phyloP scores from a whole-genome alignment of 176 grass and related monocot genomes.

The Rhynchospora breviuscula region DNA sequence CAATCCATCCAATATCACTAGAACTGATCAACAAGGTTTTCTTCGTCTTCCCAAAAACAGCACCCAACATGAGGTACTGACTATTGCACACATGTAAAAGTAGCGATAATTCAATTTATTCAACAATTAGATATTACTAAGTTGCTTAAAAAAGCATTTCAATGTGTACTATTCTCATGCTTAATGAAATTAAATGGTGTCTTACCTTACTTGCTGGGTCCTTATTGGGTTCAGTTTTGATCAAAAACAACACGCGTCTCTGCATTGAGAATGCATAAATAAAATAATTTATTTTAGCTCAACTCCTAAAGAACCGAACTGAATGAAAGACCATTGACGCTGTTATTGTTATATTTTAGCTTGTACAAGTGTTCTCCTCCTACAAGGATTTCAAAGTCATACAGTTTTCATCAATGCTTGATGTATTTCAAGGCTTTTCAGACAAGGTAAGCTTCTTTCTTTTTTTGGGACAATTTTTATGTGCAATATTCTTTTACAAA shows the following conservation, averaged over 20 bases:
- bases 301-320: not conserved
- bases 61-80: slow-evolving; percentile 66
- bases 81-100: not conserved
- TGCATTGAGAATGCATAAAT: not conserved
- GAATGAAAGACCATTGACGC: not conserved
- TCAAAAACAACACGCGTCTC: not conserved
- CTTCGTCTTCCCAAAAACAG: slow-evolving; percentile 64
- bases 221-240: not conserved
- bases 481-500: not conserved
- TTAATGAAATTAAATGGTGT: not conserved
- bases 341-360: slow-evolving; percentile 37
- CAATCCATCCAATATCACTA: slow-evolving; percentile 30
- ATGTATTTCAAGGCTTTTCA: slow-evolving; percentile 68
- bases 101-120: not conserved
- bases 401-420: slow-evolving; percentile 88
- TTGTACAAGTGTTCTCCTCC: slow-evolving; percentile 46
- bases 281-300: not conserved
- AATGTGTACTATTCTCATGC: not conserved
- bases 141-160: not conserved
- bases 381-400: slow-evolving; percentile 78
- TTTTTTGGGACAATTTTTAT: slow-evolving; percentile 1
- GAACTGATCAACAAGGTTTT: slow-evolving; percentile 31
- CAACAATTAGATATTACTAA: not conserved
- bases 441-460: slow-evolving; percentile 44
- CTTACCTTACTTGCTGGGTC: not conserved